Conservation (phyloP, 176 grass and related monocot species). For the Oropetium thomaeum region DNA sequence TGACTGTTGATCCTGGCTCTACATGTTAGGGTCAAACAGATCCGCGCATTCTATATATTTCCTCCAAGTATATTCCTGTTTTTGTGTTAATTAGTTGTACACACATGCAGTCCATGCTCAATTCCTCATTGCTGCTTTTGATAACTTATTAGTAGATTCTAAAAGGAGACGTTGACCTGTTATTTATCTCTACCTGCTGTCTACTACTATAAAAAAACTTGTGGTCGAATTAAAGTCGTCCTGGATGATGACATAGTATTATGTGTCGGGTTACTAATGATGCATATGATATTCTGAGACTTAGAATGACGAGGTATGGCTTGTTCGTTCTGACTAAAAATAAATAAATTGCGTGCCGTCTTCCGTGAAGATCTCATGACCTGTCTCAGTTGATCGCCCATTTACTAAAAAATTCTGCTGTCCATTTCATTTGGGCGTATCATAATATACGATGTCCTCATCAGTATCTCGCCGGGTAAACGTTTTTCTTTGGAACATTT, state of each 20-base stretch:
- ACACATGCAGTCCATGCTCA: slow-evolving; percentile 7
- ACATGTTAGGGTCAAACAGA: not conserved
- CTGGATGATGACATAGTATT: slow-evolving; percentile 21
- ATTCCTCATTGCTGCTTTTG: slow-evolving; percentile 2
- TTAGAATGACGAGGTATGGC: slow-evolving; percentile 12
- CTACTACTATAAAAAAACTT: not conserved
- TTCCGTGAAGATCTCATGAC: slow-evolving; percentile 23
- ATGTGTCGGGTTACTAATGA: not conserved
- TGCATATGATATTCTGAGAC: slow-evolving; percentile 7
- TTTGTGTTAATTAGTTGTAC: not conserved
- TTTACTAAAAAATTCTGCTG: not conserved
- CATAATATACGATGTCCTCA: slow-evolving; percentile 31
- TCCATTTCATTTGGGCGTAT: not conserved
- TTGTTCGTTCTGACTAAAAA: slow-evolving; percentile 18
- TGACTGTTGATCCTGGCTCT: not conserved
- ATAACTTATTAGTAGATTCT: slow-evolving; percentile 4
- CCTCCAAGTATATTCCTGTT: not conserved
- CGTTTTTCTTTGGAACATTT: not conserved
- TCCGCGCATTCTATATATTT: not conserved
- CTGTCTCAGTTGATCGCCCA: not conserved
- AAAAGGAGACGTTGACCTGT: not conserved
- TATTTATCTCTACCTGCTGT: not conserved
- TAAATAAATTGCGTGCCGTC: not conserved
- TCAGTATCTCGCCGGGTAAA: slow-evolving; percentile 28
- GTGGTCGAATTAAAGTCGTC: not conserved